phyloP scores from a whole-genome alignment of 345 rosid species.

The Salix dunnii region DNA sequence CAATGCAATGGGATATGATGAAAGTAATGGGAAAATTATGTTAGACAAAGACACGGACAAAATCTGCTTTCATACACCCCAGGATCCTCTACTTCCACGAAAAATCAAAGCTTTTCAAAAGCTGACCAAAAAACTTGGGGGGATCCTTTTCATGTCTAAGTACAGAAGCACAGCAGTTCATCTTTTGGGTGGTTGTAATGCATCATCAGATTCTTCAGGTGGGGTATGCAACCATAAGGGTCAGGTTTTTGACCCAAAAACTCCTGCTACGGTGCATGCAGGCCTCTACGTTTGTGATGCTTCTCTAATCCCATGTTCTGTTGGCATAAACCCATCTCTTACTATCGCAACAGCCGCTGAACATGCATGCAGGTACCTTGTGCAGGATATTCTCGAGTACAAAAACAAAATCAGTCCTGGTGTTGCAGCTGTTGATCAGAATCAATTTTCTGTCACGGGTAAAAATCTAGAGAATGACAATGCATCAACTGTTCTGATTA shows the following conservation, averaged over 20 bases:
- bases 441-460: not conserved
- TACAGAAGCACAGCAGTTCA: slow-evolving; percentile 45
- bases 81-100: slow-evolving; percentile 32
- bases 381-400: slow-evolving; percentile 28
- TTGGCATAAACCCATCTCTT: slow-evolving; percentile 44
- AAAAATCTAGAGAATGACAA: slow-evolving; percentile 7
- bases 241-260: slow-evolving; percentile 37
- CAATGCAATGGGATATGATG: slow-evolving; percentile 42
- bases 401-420: slow-evolving; percentile 13
- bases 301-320: slow-evolving; percentile 47
- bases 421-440: slow-evolving; percentile 3
- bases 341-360: slow-evolving; percentile 45
- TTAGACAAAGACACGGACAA: slow-evolving; percentile 25
- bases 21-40: slow-evolving; percentile 33
- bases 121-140: slow-evolving; percentile 42
- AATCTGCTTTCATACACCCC: slow-evolving; percentile 31
- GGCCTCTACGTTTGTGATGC: slow-evolving; percentile 50
- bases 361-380: slow-evolving; percentile 34
- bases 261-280: slow-evolving; percentile 24
- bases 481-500: slow-evolving; percentile 19
- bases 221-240: slow-evolving; percentile 45
- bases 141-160: slow-evolving; percentile 41
- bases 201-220: slow-evolving; percentile 28
- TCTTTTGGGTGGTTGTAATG: slow-evolving; percentile 51
- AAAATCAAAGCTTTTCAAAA: slow-evolving; percentile 40